Base-by-base conservation (phyloP, 805 yeast species). In the Myxozyma sirexii region DNA sequence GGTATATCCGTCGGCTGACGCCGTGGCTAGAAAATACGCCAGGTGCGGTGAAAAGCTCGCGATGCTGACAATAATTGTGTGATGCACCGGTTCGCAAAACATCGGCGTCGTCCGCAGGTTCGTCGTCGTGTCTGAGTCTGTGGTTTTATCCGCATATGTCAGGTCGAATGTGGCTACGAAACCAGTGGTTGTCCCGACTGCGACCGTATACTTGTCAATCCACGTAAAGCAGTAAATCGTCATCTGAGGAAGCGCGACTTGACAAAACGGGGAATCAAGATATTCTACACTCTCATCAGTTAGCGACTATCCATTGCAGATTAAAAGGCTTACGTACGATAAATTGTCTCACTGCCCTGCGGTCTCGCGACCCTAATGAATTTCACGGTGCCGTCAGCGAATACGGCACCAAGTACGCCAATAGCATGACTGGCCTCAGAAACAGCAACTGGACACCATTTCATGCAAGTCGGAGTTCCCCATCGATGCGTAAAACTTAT, bases 391-490 rank as follows among this genome's bases (percentile, higher is more conserved):
- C 67, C 68, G 35, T 64, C 68, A n/a, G 35, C 50, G 27, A 48
- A 65, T 26, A 50, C 63, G 6, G 56, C 63, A 3, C 63, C 59
- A 8, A 65, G 45, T 2, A 41, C 35, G 2, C 62, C 62, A 13
- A 48, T 31, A 7, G 29, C 43, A 13, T 27, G 13, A 21, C 35
- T 39, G n/a, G 19, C 15, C 4, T 38, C 39, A 13, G 27, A 1
- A 21, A 17, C 12, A n/a, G 48, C 31, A 31, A n/a, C 56, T 1
- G 67, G 66, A 17, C 66, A 39, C 64, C 65, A 65, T 31, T 45
- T 47, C 42, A 64, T 12, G 19, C 48, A 31, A 41, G 53, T 62
- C 24, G 67, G 61, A 7, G 68, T 50, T 33, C 68, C 68, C 65
- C 64, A 65, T 21, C 53, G 35, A 31, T 64, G 67, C 19, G 47